Percentiles rank a stretch among this genome's conserved stretches.
Evolutionary conservation across 176 grass and related monocot species (phyloP).

Genomic region (Thinopyrum elongatum): DNA sequence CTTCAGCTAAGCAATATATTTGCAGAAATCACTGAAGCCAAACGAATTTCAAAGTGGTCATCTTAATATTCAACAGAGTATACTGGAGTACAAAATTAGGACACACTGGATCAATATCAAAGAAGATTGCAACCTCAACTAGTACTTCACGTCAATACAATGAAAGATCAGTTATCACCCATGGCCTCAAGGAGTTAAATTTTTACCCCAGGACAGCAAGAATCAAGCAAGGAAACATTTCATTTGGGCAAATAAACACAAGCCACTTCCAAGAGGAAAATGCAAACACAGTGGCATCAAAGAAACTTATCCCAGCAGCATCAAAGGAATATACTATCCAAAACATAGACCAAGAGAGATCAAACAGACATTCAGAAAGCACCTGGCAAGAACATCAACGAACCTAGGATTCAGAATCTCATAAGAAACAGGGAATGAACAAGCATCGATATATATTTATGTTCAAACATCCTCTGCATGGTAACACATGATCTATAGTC

Average conservation of each 20-base stretch:
- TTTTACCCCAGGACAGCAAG: not conserved
- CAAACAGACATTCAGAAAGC: not conserved
- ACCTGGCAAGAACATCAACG: not conserved
- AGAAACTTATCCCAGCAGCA: too few species aligned
- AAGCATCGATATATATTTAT: conserved; percentile 33
- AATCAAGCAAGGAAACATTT: not conserved
- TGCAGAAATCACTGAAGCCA: not conserved
- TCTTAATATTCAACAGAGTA: not conserved
- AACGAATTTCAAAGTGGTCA: not conserved
- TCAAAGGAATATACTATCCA: too few species aligned
- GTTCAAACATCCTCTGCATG: not conserved
- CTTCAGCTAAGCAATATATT: not conserved
- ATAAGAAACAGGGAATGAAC: not conserved
- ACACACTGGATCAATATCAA: not conserved
- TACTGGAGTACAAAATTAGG: not conserved
- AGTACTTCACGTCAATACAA: not conserved
- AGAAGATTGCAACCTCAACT: not conserved
- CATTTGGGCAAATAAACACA: not conserved
- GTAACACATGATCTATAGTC: conserved; percentile 12
- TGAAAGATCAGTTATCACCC: not conserved
- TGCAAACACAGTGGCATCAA: not conserved
- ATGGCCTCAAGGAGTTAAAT: not conserved
- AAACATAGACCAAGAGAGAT: not conserved
- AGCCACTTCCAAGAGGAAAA: not conserved
- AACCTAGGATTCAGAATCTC: not conserved